Evolutionary conservation across 345 rosid species (phyloP).

Genomic region (Ricinus communis): DNA sequence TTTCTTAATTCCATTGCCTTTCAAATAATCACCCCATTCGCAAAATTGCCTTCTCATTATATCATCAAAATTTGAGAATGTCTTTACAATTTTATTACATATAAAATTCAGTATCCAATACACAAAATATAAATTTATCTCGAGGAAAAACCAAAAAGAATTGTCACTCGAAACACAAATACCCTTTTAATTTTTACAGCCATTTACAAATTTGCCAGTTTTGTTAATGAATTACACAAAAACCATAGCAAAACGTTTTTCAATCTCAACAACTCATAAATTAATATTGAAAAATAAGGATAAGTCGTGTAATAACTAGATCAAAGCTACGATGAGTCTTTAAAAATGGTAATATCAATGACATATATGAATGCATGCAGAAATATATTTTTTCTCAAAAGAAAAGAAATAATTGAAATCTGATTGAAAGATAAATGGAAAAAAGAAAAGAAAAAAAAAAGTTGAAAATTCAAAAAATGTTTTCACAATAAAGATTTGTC

Average conservation of each 20-base stretch:
- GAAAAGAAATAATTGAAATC: not conserved
- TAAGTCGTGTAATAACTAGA: not conserved
- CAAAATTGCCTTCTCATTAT: constrained; percentile 47
- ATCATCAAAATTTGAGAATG: constrained; percentile 8
- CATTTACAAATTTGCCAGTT: not conserved
- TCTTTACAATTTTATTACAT: not conserved
- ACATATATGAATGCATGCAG: no score
- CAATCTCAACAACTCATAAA: not conserved
- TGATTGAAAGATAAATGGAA: not conserved
- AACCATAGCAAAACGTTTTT: not conserved
- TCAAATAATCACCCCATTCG: constrained; percentile 33
- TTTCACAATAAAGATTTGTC: not conserved
- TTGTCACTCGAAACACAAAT: not conserved
- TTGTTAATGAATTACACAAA: not conserved
- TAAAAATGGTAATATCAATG: not conserved
- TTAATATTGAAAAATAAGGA: not conserved
- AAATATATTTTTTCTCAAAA: no score
- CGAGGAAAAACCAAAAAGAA: not conserved
- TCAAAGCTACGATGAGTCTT: not conserved
- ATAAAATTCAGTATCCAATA: not conserved
- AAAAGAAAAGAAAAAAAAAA: no score
- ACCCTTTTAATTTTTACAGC: not conserved
- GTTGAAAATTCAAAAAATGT: not conserved
- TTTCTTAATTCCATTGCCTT: constrained; percentile 44
- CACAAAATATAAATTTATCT: not conserved